Base-by-base conservation (phyloP, 768 basidiomycete genomes). In the Rhizopogon sp. region DNA sequence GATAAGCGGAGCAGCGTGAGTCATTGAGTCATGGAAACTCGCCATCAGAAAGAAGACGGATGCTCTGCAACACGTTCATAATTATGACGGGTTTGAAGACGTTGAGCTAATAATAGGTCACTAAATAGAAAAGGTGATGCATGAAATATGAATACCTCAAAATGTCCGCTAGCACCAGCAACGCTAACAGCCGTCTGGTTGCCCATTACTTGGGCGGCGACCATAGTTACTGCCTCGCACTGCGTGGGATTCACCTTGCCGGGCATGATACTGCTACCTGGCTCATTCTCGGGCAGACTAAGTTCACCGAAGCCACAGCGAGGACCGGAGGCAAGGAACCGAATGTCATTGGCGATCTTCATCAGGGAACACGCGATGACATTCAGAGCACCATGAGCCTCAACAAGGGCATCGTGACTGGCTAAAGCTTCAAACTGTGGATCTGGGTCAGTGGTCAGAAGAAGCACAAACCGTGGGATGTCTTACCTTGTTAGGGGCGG, bases 161-260 rank as follows among this genome's bases (percentile, higher is more conserved):
- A 98, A 68, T 98, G 97, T 41, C 97, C 97, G 66, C 87, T 93
- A 14, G 93, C 86, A 51, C 97, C 93, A 37, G 94, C 95, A 60
- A 99, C 76, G 63, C 87, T 90, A 68, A 98, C 91, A 43, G 87
- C 73, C 10, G 93, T 94, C 71, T 98, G 90, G 74, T 98, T 99
- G 41, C 97, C 97, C 73, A 98, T 96, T 5, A 98, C 96, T 71
- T 98, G 97, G 0, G 96, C 94, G 41, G 93, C 92, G 22, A 98
- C 93, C 97, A 98, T 98, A 9, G 97, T 98, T 58, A 98, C 72
- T 7, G 97, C 97, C 73, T 99, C 97, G 63, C 97, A 98, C 69
- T 99, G 97, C 5, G 97, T 99, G 10, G 97, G 97, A 75, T 99
- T 99, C 56, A 99, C 97, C 76, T 99, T 98, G 57, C 97, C 97